phyloP scores from a whole-genome alignment of 441 rosid species.

The Erodium trifolium region DNA sequence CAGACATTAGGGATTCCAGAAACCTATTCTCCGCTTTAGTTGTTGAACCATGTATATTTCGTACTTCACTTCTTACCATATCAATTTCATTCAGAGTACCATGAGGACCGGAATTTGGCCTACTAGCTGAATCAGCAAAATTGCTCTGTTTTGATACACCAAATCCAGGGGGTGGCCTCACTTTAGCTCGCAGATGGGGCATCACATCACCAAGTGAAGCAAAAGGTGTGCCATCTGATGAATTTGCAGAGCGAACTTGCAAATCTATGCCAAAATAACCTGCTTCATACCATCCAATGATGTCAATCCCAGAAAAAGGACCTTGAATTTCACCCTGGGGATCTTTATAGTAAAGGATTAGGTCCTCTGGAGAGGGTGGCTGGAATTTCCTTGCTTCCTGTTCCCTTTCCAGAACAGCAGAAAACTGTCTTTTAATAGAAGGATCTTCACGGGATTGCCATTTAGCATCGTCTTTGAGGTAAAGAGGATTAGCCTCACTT shows the following conservation, averaged over 20 bases:
- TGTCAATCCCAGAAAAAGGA: constrained; percentile 82
- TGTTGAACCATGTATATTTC: constrained; percentile 44
- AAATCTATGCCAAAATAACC: constrained; percentile 96
- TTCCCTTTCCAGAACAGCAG: constrained; percentile 55
- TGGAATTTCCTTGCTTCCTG: constrained; percentile 53
- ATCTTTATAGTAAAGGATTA: constrained; percentile 72
- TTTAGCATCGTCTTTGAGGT: constrained; percentile 50
- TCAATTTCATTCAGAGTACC: constrained; percentile 44
- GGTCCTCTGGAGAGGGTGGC: constrained; percentile 64
- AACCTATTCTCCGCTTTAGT: constrained; percentile 87
- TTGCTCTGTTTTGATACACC: constrained; percentile 58
- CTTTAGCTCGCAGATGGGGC: constrained; percentile 97
- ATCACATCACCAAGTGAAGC: constrained; percentile 83
- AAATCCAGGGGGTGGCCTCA: constrained; percentile 97
- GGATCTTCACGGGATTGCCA: constrained; percentile 58
- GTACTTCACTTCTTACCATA: constrained; percentile 44
- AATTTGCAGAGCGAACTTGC: constrained; percentile 61
- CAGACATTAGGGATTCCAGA: constrained; percentile 84
- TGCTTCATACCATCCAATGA: constrained; percentile 98
- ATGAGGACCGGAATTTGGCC: constrained; percentile 38
- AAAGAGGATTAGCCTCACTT: constrained; percentile 37
- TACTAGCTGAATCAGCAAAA: constrained; percentile 36
- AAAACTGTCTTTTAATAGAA: constrained; percentile 48
- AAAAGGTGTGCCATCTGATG: constrained; percentile 68
- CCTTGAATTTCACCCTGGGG: constrained; percentile 98